These are phyloP conservation scores for Penicillium lagena DNA, from an alignment of 495 filamentous ascomycete species.

Conservation along the genomic window DNA sequence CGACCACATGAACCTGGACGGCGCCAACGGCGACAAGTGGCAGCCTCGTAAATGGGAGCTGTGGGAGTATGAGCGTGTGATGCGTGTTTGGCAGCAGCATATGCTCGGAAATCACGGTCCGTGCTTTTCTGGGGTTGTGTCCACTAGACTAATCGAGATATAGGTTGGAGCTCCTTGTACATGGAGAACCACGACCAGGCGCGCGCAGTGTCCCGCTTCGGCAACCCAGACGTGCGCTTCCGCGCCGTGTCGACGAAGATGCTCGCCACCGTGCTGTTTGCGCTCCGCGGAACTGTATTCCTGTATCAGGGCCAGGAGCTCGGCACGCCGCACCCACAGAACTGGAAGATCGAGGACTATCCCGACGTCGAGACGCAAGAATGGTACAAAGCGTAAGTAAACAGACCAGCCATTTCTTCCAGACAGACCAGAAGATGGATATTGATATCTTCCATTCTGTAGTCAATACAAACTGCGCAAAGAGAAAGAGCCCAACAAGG, in stretches of 20 bases:
- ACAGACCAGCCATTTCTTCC: too few species aligned
- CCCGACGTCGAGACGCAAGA: conserved; percentile 57
- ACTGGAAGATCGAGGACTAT: conserved; percentile 54
- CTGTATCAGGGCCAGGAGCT: conserved; percentile 68
- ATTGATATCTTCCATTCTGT: not conserved
- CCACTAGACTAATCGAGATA: not conserved
- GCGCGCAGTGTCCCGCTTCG: conserved; percentile 49
- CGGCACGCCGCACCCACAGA: conserved; percentile 55
- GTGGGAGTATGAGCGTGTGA: conserved; percentile 35
- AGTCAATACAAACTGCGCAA: conserved; percentile 3
- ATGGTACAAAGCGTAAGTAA: conserved; percentile 37
- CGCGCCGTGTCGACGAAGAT: conserved; percentile 46
- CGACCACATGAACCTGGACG: conserved; percentile 28
- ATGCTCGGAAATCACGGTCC: conserved; percentile 27
- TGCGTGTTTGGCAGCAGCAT: conserved; percentile 50
- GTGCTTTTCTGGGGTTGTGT: not conserved
- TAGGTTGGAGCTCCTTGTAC: conserved; percentile 55
- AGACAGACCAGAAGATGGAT: not conserved
- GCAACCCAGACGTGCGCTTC: conserved; percentile 28
- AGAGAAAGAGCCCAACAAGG: conserved; percentile 12
- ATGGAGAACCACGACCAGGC: conserved; percentile 62
- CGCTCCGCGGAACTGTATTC: conserved; percentile 56
- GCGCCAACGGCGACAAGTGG: conserved; percentile 8
- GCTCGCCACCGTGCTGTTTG: conserved; percentile 45
- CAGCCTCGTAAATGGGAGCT: conserved; percentile 32